A percentile compares a stretch with the other conserved stretches of the same genome.
These are phyloP conservation scores for Rhodotorula sp. DNA, from an alignment of 1,284 basidiomycete genomes.

Conservation along the genomic window DNA sequence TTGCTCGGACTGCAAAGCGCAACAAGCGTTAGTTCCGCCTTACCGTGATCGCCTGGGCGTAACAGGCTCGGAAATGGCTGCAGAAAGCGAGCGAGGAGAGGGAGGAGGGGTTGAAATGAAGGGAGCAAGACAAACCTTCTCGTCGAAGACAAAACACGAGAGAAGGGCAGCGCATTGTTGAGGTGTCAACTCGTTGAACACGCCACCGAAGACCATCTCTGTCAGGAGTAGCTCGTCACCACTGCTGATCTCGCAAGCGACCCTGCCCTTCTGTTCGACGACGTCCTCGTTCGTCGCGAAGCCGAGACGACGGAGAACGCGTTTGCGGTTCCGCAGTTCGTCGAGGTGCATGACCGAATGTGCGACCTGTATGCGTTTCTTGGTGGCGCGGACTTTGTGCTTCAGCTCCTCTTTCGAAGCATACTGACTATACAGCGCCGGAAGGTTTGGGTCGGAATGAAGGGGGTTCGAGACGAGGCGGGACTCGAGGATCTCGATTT, in stretches of 20 bases:
- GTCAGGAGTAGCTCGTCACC: slow-evolving; percentile 96
- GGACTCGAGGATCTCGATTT: slow-evolving; percentile 83
- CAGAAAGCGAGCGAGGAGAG: background rate
- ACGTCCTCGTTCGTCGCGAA: slow-evolving; percentile 89
- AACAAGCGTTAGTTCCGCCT: background rate
- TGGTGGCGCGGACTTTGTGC: slow-evolving; percentile 68
- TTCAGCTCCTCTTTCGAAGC: slow-evolving; percentile 71
- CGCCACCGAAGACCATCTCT: slow-evolving; percentile 95
- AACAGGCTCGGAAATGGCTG: background rate
- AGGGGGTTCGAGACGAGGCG: slow-evolving; percentile 72
- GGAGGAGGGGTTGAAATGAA: background rate
- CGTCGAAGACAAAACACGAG: slow-evolving; percentile 94
- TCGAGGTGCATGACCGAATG: slow-evolving; percentile 94
- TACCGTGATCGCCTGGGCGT: too few relatives aligned
- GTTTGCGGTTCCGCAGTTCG: slow-evolving; percentile 93
- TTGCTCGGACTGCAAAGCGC: slow-evolving; percentile 71
- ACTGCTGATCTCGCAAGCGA: slow-evolving; percentile 96
- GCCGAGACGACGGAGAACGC: slow-evolving; percentile 84
- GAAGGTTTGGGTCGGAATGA: slow-evolving; percentile 69
- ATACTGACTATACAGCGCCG: slow-evolving; percentile 76
- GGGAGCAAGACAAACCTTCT: slow-evolving; percentile 67
- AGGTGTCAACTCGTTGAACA: slow-evolving; percentile 83
- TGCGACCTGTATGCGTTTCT: slow-evolving; percentile 80
- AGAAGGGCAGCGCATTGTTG: slow-evolving; percentile 90
- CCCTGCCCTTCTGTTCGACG: slow-evolving; percentile 95